These are phyloP conservation scores for Zychaea mexicana DNA, from an alignment of 371 early-diverging fungal genomes.

Conservation along the genomic window DNA sequence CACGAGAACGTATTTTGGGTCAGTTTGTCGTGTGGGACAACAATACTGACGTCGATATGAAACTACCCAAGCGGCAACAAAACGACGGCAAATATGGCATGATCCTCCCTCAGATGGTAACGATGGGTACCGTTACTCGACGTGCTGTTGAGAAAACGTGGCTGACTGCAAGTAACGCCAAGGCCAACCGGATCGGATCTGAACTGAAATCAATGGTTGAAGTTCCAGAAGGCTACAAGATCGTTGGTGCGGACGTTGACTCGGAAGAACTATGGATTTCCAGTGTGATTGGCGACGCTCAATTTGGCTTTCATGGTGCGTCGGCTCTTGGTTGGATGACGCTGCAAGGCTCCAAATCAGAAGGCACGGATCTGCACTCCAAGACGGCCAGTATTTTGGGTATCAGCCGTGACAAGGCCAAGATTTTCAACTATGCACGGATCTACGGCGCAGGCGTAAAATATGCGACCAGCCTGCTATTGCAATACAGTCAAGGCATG, in stretches of 20 bases:
- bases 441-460: constrained; percentile 95
- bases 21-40: constrained; percentile 89
- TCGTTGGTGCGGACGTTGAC: constrained; percentile 98
- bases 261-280: constrained; percentile 98
- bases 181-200: constrained; percentile 88
- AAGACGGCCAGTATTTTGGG: constrained; percentile 89
- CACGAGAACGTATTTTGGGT: constrained; percentile 77
- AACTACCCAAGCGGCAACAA: constrained; percentile 31
- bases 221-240: constrained; percentile 80
- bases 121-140: constrained; percentile 97
- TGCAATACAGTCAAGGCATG: constrained; percentile 82
- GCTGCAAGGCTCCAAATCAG: constrained; percentile 89
- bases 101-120: constrained; percentile 90
- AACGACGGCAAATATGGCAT: constrained; percentile 60
- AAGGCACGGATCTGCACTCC: constrained; percentile 94
- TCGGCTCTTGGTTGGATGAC: constrained; percentile 98
- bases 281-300: constrained; percentile 92
- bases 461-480: constrained; percentile 80
- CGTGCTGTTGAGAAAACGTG: constrained; percentile 94
- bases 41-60: constrained; percentile 40
- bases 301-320: constrained; percentile 92
- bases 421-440: constrained; percentile 95
- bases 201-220: constrained; percentile 90
- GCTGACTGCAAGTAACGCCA: constrained; percentile 96
- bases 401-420: constrained; percentile 89